Evolutionary conservation across 148 eudicot species (phyloP), one percentile per base, ranked within the genome.

Genomic region (Hydrangea macrophylla): DNA sequence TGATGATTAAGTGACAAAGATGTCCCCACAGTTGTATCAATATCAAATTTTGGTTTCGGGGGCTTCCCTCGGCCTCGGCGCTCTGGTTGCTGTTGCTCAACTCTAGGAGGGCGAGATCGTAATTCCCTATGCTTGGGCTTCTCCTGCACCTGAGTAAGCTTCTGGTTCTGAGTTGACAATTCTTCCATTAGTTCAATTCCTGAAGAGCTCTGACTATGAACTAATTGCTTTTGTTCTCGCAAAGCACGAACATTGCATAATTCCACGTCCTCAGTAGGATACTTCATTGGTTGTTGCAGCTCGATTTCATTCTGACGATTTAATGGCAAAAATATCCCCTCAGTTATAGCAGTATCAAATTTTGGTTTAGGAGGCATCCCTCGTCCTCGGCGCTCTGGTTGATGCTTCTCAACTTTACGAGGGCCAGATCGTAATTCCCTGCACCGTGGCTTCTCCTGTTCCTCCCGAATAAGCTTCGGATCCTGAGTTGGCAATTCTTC

Each of bases 31-130:
- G 39, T 35, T 35, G 39, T 35, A 35, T 4, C 39, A 3, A 8
- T 35, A 4, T 3, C 39, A 3, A 8, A 8, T 35, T 35, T 35
- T 35, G 8, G 39, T 37, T 51, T 65, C 27, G 55, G 68, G 30
- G 54, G 37, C 26, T 56, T 48, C 26, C 68, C 68, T 30, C 24
- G 39, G 37, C 27, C 56, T 48, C 9, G 26, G 20, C 68, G 8
- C 39, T 48, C 45, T 48, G 18, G 28, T 22, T 64, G 37, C 68
- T 48, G 30, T 13, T 42, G 32, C 23, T 35, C 5, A 35, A 3
- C 53, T 64, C 45, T 45, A 2, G 55, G 24, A 33, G 8, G 24
- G 24, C 23, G 55, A 64, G 67, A 23, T 36, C 36, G 5, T 18
- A 18, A 63, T 20, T 45, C 2, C 67, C 24, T 9, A 45, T 4